Conservation (phyloP, 2,329 filamentous ascomycete genomes). For the Nigrospora sphaerica region DNA sequence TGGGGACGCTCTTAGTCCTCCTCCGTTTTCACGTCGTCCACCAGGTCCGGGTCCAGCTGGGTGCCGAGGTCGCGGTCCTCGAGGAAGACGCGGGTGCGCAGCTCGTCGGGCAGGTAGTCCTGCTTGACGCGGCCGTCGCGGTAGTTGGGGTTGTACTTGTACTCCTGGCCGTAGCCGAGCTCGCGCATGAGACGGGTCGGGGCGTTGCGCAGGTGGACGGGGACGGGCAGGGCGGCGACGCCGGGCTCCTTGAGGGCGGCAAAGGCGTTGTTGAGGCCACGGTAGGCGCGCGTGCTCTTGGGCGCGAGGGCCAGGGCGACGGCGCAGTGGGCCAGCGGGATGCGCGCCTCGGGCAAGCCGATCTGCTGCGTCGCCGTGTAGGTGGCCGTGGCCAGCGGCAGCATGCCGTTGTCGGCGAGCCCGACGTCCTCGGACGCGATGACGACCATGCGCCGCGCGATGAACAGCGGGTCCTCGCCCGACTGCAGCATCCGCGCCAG, state of each 20-base stretch:
- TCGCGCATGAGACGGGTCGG: constrained; percentile 92
- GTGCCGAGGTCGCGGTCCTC: constrained; percentile 75
- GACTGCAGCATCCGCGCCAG: constrained; percentile 92
- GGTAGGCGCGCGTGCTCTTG: constrained; percentile 83
- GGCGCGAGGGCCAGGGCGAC: constrained; percentile 74
- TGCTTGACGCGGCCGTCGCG: constrained; percentile 73
- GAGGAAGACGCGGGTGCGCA: constrained; percentile 66
- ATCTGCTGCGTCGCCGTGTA: constrained; percentile 89
- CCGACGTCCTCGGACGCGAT: constrained; percentile 93
- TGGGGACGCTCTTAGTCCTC: constrained; percentile 12
- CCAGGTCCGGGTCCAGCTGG: constrained; percentile 65
- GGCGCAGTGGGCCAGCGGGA: constrained; percentile 81
- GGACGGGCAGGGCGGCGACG: constrained; percentile 72
- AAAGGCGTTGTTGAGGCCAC: constrained; percentile 73
- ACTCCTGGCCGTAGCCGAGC: constrained; percentile 80
- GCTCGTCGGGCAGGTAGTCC: constrained; percentile 77
- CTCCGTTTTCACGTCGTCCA: constrained; percentile 19
- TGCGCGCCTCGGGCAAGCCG: constrained; percentile 89
- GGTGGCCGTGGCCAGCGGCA: constrained; percentile 76
- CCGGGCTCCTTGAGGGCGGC: constrained; percentile 76
- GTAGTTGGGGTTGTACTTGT: constrained; percentile 96
- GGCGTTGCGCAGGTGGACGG: constrained; percentile 83
- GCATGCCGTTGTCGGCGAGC: constrained; percentile 76
- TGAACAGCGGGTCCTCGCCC: constrained; percentile 87
- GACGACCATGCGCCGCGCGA: constrained; percentile 88